Evolutionary conservation across 2,329 filamentous ascomycete genomes (phyloP).

Genomic region (Fusarium sp.): DNA sequence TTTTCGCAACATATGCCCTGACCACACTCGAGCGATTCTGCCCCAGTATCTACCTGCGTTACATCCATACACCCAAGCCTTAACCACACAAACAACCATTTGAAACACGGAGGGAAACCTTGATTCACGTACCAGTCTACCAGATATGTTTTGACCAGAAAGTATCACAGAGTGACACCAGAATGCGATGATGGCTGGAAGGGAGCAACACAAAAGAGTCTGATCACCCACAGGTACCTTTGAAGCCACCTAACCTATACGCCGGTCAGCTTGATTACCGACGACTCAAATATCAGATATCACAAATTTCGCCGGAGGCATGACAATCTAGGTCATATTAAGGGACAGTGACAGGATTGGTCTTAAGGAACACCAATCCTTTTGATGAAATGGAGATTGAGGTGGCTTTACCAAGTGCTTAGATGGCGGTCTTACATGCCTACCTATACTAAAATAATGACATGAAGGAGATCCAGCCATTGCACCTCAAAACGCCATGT

Average conservation of each 20-base stretch:
- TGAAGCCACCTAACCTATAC: slow-evolving; percentile 2
- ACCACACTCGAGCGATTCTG: neutral
- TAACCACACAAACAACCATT: slow-evolving; percentile 5
- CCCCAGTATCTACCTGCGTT: slow-evolving; percentile 28
- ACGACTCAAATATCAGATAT: slow-evolving; percentile 17
- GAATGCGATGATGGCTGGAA: slow-evolving; percentile 5
- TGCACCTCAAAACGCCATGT: slow-evolving; percentile 1
- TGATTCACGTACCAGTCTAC: slow-evolving; percentile 3
- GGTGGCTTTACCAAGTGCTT: neutral
- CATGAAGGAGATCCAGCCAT: neutral
- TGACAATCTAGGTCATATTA: neutral
- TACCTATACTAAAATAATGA: neutral
- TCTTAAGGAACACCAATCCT: neutral
- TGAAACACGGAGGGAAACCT: slow-evolving; percentile 13
- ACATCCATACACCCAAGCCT: slow-evolving; percentile 1
- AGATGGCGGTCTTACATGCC: neutral
- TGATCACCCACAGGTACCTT: neutral
- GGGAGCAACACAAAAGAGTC: neutral
- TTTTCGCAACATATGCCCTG: slow-evolving; percentile 14
- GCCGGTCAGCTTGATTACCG: neutral
- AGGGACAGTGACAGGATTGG: neutral
- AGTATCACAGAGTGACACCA: slow-evolving; percentile 13
- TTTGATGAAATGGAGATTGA: no score
- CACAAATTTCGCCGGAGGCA: neutral
- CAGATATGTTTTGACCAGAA: neutral